phyloP scores from a whole-genome alignment of 768 basidiomycete species.

The Panellus pusillus region DNA sequence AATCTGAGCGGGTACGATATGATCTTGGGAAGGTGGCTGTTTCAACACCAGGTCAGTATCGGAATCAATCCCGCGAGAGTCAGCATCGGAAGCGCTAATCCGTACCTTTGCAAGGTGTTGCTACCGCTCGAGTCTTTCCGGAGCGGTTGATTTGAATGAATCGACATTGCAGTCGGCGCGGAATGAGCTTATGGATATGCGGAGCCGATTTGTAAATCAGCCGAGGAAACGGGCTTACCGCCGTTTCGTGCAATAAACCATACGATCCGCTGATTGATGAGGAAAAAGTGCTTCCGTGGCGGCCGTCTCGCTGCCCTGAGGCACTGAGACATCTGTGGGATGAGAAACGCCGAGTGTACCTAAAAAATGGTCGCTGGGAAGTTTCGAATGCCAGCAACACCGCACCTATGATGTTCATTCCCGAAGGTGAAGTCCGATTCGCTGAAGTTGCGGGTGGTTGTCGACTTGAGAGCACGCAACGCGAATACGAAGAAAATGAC shows the following conservation, averaged over 20 bases:
- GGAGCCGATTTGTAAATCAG: constrained; percentile 21
- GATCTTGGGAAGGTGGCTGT: constrained; percentile 29
- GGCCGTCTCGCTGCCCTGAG: constrained; percentile 26
- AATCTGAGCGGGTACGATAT: constrained; percentile 31
- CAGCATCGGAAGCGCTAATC: constrained; percentile 15
- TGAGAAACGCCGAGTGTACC: constrained; percentile 2
- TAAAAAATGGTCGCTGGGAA: constrained; percentile 1
- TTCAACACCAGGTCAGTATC: constrained; percentile 23
- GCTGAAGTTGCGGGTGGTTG: not conserved
- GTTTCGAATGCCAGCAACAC: not conserved
- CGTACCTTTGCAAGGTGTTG: constrained; percentile 16
- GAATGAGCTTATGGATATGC: constrained; percentile 13
- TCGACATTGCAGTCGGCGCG: not conserved
- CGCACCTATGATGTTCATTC: not conserved
- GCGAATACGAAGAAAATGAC: constrained; percentile 1
- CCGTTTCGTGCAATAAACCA: constrained; percentile 29
- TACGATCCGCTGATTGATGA: constrained; percentile 28
- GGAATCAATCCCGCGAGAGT: constrained; percentile 23
- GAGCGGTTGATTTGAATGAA: not conserved
- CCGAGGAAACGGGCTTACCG: constrained; percentile 24
- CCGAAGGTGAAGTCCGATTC: not conserved
- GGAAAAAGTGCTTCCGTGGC: constrained; percentile 23
- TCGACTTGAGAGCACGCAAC: not conserved
- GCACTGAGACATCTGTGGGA: constrained; percentile 7
- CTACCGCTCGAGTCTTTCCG: constrained; percentile 3